Conservation (phyloP, 257 asterid species). For the Solanum microdontum region DNA sequence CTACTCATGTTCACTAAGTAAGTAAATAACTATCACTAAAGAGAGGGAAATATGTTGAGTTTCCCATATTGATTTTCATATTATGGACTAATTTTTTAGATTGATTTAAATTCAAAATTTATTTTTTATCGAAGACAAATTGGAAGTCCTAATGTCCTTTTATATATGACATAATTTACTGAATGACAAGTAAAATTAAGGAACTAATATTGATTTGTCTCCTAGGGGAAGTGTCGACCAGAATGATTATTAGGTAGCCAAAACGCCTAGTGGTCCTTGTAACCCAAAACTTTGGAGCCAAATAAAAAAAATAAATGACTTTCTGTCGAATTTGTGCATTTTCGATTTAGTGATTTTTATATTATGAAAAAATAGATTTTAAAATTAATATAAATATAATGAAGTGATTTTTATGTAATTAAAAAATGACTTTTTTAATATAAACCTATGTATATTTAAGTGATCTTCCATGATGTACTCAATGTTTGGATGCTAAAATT, state of each 20-base stretch:
- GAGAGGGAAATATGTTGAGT: not conserved
- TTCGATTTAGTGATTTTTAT: too few relatives aligned
- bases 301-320: not conserved
- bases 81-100: not conserved
- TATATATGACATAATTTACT: not conserved
- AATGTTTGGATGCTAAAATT: not conserved
- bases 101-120: not conserved
- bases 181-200: not conserved
- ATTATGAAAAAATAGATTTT: too few relatives aligned
- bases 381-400: too few relatives aligned
- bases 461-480: not conserved
- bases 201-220: not conserved
- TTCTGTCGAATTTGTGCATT: not conserved
- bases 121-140: not conserved
- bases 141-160: not conserved
- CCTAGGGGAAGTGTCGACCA: not conserved
- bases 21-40: not conserved
- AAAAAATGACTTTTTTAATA: not conserved
- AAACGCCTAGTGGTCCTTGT: not conserved
- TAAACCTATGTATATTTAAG: not conserved
- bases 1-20: too few relatives aligned
- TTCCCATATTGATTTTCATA: not conserved
- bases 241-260: not conserved
- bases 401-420: not conserved
- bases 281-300: not conserved